These are phyloP conservation scores for Capillidium rhysosporum DNA, from an alignment of 371 early-diverging fungal species.

Conservation along the genomic window DNA sequence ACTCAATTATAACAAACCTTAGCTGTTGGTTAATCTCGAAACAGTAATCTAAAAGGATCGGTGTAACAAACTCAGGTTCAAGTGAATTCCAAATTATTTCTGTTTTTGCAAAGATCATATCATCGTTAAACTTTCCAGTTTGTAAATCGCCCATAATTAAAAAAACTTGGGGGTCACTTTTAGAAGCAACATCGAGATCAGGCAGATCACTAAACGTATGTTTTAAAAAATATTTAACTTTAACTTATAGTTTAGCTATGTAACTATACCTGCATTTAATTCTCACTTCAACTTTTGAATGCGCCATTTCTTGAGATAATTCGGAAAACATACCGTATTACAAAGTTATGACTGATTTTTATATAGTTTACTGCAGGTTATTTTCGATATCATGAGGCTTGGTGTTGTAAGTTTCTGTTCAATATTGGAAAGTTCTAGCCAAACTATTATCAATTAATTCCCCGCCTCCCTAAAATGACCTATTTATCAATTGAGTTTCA, in stretches of 20 bases:
- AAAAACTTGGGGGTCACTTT: constrained; percentile 17
- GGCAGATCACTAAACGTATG: constrained; percentile 11
- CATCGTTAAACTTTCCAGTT: constrained; percentile 9
- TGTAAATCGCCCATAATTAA: constrained; percentile 13
- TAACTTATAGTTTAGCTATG: constrained; percentile 4
- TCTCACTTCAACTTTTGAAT: background rate
- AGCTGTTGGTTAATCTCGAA: constrained; percentile 23
- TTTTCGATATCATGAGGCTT: too few relatives aligned
- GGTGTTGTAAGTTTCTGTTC: too few relatives aligned
- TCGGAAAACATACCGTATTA: too few relatives aligned
- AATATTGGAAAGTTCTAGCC: too few relatives aligned
- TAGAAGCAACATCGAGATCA: constrained; percentile 16
- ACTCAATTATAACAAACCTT: constrained; percentile 7
- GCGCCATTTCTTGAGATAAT: background rate
- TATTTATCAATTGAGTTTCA: too few relatives aligned
- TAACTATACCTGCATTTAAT: background rate
- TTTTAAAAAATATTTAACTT: background rate
- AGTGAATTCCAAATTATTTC: constrained; percentile 21
- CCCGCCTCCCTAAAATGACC: too few relatives aligned
- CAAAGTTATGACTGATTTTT: too few relatives aligned
- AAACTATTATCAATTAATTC: too few relatives aligned
- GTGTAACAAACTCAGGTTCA: constrained; percentile 21
- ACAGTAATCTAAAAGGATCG: constrained; percentile 18
- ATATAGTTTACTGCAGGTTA: too few relatives aligned
- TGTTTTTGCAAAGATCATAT: constrained; percentile 10